Base-by-base conservation (phyloP, 306 rosid species). In the Inga oerstediana region DNA sequence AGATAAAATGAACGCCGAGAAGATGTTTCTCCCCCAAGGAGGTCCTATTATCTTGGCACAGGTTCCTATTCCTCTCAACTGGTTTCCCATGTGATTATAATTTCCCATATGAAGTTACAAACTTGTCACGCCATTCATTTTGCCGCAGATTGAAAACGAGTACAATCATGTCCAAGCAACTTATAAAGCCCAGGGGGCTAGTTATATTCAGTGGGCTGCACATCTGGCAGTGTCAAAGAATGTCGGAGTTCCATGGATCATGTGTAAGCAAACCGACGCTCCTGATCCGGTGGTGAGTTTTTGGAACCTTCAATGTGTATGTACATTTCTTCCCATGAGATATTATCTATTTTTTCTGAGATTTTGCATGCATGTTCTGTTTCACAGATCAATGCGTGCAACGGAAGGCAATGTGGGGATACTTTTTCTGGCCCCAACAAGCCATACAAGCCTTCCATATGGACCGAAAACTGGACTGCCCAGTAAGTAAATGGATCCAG, bases 401-500 rank as follows among this genome's bases (percentile, higher is more conserved):
- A 97, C 46, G 99, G 99, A 88, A 92, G 98, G 84, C 94, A 97
- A 49, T 97, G 99, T 35, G 99, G 97, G 74, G 99, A 97, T 81
- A 96, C 99, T 2, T 97, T 91, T 67, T 2, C 77, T 10, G 99
- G 99, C 51, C 99, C 99, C 54, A 97, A 97, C 85, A 92, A 87
- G 80, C 97, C 98, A 68, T 44, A 89, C 88, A 97, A 97, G 80
- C 99, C 99, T 76, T 0, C 80, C 30, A 0, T 97, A 2, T 97
- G 99, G 99, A 97, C 99, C 64, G 99, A 97, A 87, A 97, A 97
- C 81, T 97, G 99, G 99, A 94, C 97, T 81, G 98, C 94, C 79
- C 98, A 97, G 99, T 97, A 81, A 92, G 97, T 84, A 80, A 44
- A 67, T 46, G 17, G 48, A 65, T 62, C 85, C 59, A 81, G 86